Conservation (phyloP, 768 basidiomycete genomes). For the Tephrocybe sp. region DNA sequence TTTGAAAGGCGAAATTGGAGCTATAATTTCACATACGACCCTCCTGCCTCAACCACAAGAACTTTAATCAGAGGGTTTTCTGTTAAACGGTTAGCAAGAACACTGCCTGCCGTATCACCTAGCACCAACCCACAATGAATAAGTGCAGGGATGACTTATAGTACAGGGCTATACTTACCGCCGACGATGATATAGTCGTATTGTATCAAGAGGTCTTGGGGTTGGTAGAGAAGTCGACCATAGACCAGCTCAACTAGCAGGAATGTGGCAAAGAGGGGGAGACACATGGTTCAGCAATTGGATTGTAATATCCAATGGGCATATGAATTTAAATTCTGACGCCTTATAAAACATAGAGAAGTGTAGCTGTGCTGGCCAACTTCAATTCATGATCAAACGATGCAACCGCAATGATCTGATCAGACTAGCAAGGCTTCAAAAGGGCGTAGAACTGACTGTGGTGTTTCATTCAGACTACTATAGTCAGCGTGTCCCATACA, state of each 20-base stretch:
- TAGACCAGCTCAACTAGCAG: neutral
- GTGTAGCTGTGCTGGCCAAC: no score
- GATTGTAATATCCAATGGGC: no score
- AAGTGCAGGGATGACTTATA: neutral
- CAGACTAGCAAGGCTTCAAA: no score
- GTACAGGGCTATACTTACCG: neutral
- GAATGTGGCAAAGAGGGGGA: neutral
- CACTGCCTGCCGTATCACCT: slow-evolving; percentile 12
- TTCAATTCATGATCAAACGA: no score
- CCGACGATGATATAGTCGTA: slow-evolving; percentile 12
- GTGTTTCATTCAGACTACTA: no score
- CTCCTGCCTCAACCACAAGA: slow-evolving; percentile 12
- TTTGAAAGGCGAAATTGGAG: neutral
- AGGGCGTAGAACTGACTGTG: no score
- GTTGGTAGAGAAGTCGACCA: slow-evolving; percentile 2
- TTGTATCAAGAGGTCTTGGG: neutral
- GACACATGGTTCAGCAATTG: neutral
- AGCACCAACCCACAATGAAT: neutral
- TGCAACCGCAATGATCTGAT: no score
- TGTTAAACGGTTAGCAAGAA: slow-evolving; percentile 11
- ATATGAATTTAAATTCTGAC: no score
- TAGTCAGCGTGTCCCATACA: no score
- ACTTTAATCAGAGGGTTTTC: neutral
- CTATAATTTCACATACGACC: slow-evolving; percentile 8
- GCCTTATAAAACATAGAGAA: no score